A percentile compares a stretch with the other conserved stretches of the same genome.
These are phyloP conservation scores for Verticillium klebahnii DNA, from an alignment of 2,329 filamentous ascomycete species.

Conservation along the genomic window DNA sequence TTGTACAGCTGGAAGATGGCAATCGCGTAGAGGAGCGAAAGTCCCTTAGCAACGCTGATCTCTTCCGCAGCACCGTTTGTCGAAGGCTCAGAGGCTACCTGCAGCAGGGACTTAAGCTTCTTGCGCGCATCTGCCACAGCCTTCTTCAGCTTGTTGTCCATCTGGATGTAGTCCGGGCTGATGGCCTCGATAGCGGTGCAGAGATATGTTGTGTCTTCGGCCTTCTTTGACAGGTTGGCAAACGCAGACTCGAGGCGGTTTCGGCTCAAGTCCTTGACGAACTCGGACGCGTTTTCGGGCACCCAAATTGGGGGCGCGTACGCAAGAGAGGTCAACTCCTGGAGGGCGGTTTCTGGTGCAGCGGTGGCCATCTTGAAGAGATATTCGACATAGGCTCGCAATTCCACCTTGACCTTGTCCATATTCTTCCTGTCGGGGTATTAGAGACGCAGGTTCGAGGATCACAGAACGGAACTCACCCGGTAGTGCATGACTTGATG, in stretches of 20 bases:
- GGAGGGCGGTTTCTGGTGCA: slow-evolving; percentile 32
- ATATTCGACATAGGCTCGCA: slow-evolving; percentile 50
- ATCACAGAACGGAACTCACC: slow-evolving; percentile 18
- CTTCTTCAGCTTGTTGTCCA: slow-evolving; percentile 50
- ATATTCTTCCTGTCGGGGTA: slow-evolving; percentile 24
- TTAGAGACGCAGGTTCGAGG: slow-evolving; percentile 24
- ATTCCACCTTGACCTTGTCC: slow-evolving; percentile 28
- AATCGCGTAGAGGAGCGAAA: slow-evolving; percentile 78
- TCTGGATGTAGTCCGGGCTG: slow-evolving; percentile 44
- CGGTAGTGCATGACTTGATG: slow-evolving; percentile 13
- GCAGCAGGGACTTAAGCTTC: slow-evolving; percentile 48
- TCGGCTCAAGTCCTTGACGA: slow-evolving; percentile 47
- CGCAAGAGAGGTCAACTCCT: slow-evolving; percentile 49
- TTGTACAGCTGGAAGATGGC: slow-evolving; percentile 87
- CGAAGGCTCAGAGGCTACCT: slow-evolving; percentile 22
- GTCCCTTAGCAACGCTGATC: slow-evolving; percentile 51
- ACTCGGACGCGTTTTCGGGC: slow-evolving; percentile 10
- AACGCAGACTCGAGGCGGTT: slow-evolving; percentile 54
- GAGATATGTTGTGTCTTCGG: slow-evolving; percentile 47
- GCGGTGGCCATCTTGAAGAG: slow-evolving; percentile 47
- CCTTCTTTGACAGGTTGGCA: slow-evolving; percentile 49
- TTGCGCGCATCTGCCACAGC: slow-evolving; percentile 48
- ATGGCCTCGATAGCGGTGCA: slow-evolving; percentile 51
- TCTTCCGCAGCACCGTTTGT: slow-evolving; percentile 23
- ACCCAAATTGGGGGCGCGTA: slow-evolving; percentile 41